Percentiles rank a stretch among this genome's conserved stretches.
Conservation (phyloP, 176 grass and related monocot genomes). For the Raddia distichophylla region DNA sequence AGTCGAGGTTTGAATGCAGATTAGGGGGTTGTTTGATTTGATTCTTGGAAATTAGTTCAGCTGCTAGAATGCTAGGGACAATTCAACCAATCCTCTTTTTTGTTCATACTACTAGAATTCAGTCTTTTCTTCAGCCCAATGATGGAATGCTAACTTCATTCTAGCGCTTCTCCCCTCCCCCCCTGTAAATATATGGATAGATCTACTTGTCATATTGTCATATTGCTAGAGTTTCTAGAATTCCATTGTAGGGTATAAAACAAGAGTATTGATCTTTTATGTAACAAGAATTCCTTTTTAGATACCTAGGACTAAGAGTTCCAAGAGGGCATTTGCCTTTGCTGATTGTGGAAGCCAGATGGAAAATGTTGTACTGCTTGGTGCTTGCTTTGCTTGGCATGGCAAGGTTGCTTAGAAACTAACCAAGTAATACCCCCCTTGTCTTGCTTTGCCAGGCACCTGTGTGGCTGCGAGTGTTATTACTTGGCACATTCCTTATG, state of each 20-base stretch:
- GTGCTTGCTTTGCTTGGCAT: background rate
- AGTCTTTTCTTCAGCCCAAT: constrained; percentile 18
- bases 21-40: background rate
- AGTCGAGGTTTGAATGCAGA: constrained; percentile 42
- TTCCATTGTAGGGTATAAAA: background rate
- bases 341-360: background rate
- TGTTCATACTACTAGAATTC: constrained; percentile 47
- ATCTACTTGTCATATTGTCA: background rate
- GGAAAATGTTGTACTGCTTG: background rate
- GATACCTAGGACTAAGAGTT: background rate
- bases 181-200: constrained; percentile 56
- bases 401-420: constrained; percentile 13
- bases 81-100: constrained; percentile 30
- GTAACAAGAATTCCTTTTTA: background rate
- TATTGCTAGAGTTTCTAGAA: background rate
- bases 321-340: background rate
- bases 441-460: background rate
- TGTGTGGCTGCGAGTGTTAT: constrained; percentile 28
- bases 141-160: constrained; percentile 27
- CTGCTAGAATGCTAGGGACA: background rate
- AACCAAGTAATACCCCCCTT: constrained; percentile 10
- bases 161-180: constrained; percentile 24
- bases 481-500: constrained; percentile 18
- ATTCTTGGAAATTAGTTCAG: constrained; percentile 20
- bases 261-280: background rate